Base-by-base conservation (phyloP, 108 stramenopile species). In the Cyclotella kingstonii region DNA sequence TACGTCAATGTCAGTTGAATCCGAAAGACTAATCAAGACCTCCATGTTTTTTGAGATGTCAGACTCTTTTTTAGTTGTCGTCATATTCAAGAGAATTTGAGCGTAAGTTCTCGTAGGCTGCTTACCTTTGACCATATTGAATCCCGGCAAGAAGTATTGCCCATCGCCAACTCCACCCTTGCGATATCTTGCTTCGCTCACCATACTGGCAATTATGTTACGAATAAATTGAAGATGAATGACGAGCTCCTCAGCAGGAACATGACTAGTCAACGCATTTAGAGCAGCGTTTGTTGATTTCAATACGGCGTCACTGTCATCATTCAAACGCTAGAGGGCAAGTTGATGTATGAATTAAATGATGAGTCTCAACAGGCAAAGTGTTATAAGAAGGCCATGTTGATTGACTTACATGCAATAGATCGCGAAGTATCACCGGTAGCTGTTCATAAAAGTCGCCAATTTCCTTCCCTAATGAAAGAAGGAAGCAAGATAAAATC, bases 41-140 rank as follows among this genome's bases (percentile, higher is more conserved):
- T 60, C 58, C 73, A 73, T 38, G n/a, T 58, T 73, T 41, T 21
- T 21, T 25, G 57, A 68, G 55, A 56, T 53, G 57, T 70, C 60
- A 61, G 53, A 57, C 53, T 78, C 66, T 64, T 68, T 49, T 21
- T 47, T 39, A 58, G 29, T 42, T 68, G 79, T 87, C 86, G 83
- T 76, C 73, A 75, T 70, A 15, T 62, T 54, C 73, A 73, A 30
- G 40, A 60, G 28, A n/a, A 29, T 19, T 39, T 43, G 64, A 30
- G 2, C 5, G 31, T 40, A 38, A 9, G 15, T 38, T 39, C 36
- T 11, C 4, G 18, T 23, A 22, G n/a, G 22, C 3, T 2, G 72
- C 84, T 70, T 73, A 89, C 95, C 97, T 80, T 88, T 95, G 0
- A 91, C 84, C 38, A 95, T 82, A 70, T 95, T 94, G 54, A 99